phyloP scores from a whole-genome alignment of 495 filamentous ascomycete genomes.

The Penicillium salamii region DNA sequence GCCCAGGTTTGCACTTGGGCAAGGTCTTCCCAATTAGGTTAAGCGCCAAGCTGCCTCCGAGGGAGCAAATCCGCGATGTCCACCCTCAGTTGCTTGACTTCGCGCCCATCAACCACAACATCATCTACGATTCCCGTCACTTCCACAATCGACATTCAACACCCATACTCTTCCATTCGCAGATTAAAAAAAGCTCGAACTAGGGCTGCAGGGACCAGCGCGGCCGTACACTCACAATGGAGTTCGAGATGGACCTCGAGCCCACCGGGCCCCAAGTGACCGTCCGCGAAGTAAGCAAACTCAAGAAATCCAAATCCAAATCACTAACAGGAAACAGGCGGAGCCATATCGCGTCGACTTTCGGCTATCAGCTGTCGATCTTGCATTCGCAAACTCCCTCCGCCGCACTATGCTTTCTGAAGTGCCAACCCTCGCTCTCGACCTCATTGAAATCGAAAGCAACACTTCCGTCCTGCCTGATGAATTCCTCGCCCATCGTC shows the following conservation, averaged over 20 bases:
- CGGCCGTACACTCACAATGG: conserved; percentile 49
- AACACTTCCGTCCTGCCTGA: conserved; percentile 95
- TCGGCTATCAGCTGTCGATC: conserved; percentile 72
- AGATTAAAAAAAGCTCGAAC: conserved; percentile 9
- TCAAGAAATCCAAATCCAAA: background rate
- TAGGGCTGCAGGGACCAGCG: conserved; percentile 24
- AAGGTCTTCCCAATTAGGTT: conserved; percentile 30
- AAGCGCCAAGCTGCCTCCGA: conserved; percentile 31
- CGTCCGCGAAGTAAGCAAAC: conserved; percentile 58
- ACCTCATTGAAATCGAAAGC: conserved; percentile 85
- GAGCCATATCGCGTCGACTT: conserved; percentile 73
- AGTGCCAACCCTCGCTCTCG: conserved; percentile 92
- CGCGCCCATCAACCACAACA: conserved; percentile 4
- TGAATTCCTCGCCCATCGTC: conserved; percentile 90
- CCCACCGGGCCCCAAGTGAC: conserved; percentile 65
- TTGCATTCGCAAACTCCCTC: conserved; percentile 90
- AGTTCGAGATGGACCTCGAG: conserved; percentile 70
- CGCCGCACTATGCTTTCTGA: conserved; percentile 91
- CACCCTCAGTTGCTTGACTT: conserved; percentile 8
- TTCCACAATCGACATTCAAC: background rate
- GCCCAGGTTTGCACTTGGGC: too few species aligned
- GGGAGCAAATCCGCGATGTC: conserved; percentile 22
- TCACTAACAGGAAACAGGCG: conserved; percentile 47
- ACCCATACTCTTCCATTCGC: background rate
- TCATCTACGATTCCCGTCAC: background rate